These are phyloP conservation scores for Linnemannia zychae DNA, from an alignment of 192 early-diverging fungal species.

Conservation along the genomic window DNA sequence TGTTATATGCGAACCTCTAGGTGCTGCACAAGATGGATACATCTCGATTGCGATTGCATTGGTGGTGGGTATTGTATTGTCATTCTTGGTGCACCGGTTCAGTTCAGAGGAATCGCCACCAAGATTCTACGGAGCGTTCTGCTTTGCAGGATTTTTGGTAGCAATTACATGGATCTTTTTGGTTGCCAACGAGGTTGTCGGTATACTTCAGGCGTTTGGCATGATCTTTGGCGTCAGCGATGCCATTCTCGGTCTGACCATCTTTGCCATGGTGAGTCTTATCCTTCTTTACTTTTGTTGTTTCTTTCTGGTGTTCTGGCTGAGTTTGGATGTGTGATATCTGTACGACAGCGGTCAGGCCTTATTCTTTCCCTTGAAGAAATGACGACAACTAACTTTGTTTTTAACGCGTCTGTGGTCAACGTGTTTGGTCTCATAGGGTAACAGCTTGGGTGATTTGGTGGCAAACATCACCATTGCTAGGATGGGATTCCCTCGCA, in stretches of 20 bases:
- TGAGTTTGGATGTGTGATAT: not conserved
- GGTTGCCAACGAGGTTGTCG: slow-evolving; percentile 92
- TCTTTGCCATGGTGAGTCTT: slow-evolving; percentile 84
- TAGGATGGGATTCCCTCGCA: slow-evolving; percentile 90
- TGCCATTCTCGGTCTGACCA: slow-evolving; percentile 84
- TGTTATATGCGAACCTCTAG: slow-evolving; percentile 13
- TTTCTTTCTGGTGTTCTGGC: not conserved
- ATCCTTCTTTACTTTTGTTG: not conserved
- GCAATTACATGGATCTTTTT: slow-evolving; percentile 90
- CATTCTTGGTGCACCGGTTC: slow-evolving; percentile 37
- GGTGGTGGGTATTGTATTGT: slow-evolving; percentile 38
- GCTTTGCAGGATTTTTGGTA: slow-evolving; percentile 81
- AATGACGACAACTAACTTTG: not conserved
- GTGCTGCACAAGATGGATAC: slow-evolving; percentile 28
- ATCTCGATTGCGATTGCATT: slow-evolving; percentile 46
- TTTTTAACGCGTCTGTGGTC: not conserved
- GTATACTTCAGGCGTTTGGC: slow-evolving; percentile 85
- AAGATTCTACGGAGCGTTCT: slow-evolving; percentile 60
- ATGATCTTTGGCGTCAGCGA: slow-evolving; percentile 82
- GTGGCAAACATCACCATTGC: slow-evolving; percentile 95
- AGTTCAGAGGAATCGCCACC: slow-evolving; percentile 60
- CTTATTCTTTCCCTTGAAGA: not conserved
- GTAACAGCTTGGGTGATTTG: slow-evolving; percentile 89
- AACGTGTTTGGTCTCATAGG: slow-evolving; percentile 51
- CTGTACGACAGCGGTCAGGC: not conserved